These are phyloP conservation scores for Lithohypha guttulata DNA, from an alignment of 2,329 filamentous ascomycete species.

Conservation along the genomic window DNA sequence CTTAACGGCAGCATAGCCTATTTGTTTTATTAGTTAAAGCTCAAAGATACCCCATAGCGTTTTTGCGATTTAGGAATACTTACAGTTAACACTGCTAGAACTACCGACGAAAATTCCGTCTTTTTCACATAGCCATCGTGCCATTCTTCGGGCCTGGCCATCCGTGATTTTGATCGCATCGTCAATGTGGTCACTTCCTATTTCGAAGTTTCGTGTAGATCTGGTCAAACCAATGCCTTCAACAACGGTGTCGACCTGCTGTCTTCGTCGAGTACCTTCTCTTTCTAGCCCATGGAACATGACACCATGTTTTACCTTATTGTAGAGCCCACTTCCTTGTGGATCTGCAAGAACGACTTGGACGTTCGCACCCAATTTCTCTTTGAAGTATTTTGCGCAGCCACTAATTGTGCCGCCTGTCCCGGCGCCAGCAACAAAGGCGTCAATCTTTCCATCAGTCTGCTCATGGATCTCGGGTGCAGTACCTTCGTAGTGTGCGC, in stretches of 20 bases:
- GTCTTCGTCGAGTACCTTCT: constrained; percentile 78
- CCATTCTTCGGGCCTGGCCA: constrained; percentile 82
- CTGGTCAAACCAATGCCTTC: constrained; percentile 95
- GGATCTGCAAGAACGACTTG: constrained; percentile 81
- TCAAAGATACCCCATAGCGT: constrained; percentile 9
- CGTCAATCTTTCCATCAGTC: constrained; percentile 62
- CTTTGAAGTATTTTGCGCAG: constrained; percentile 73
- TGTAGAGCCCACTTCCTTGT: constrained; percentile 85
- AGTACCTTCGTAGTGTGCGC: constrained; percentile 69
- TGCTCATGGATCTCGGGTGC: constrained; percentile 84
- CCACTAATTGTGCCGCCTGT: constrained; percentile 91
- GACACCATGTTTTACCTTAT: constrained; percentile 83
- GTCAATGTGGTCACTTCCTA: constrained; percentile 73
- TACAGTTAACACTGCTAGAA: constrained; percentile 91
- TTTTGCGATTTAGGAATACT: constrained; percentile 25
- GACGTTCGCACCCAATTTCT: constrained; percentile 50
- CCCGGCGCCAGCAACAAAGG: constrained; percentile 85
- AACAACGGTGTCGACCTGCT: constrained; percentile 91
- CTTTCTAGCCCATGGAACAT: constrained; percentile 86
- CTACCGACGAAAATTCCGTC: constrained; percentile 93
- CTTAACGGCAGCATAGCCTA: constrained; percentile 39
- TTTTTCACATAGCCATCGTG: constrained; percentile 88
- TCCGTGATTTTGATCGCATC: constrained; percentile 85
- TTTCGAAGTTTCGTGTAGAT: constrained; percentile 86
- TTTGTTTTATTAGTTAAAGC: constrained; percentile 8